Evolutionary conservation across 2,329 filamentous ascomycete genomes (phyloP), one percentile per base, ranked within the genome.

Genomic region (Pyrenophora graminea): DNA sequence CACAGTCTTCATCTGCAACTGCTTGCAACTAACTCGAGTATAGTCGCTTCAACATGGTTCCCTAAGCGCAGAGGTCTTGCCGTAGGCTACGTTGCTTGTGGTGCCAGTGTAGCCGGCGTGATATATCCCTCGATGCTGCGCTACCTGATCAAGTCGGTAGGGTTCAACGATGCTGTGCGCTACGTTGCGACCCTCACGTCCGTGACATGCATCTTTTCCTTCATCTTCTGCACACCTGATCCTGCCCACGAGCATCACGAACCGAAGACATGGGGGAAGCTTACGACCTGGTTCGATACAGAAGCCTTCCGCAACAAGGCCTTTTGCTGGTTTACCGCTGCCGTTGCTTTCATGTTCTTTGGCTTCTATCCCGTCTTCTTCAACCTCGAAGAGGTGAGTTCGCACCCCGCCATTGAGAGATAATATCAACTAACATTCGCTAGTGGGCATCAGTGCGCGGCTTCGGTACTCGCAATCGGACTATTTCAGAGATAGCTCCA

Each of bases 311-410:
- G 58, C 27, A 75, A 77, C 62, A 66, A 63, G 18, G 63, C 77
- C 2, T 81, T 75, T 56, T 66, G 62, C 47, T 79, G 74, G 69
- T 76, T 79, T 53, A 74, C 73, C 18, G 74, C 73, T 2, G 68
- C 73, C 4, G 74, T 80, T n/a, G 69, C 72, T 1, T 76, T 78
- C 54, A 67, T 80, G 39, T 81, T 80, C 69, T 73, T 80, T 41
- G 79, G 79, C 18, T 81, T 80, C 62, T 81, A 81, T 53, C 74
- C 77, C 3, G 67, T 81, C 17, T 80, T 80, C 67, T 81, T 81
- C 71, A 80, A 79, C 53, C 73, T 81, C 25, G 78, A 80, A 61
- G 79, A 80, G 64, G 73, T 74, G 62, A 53, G 67, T 61, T 41
- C 17, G 19, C 10, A 9, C 15, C 12, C 31, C 2, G 38, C 25